phyloP scores from a whole-genome alignment of 169 alveolate genomes.

The Plasmodium gaboni region DNA sequence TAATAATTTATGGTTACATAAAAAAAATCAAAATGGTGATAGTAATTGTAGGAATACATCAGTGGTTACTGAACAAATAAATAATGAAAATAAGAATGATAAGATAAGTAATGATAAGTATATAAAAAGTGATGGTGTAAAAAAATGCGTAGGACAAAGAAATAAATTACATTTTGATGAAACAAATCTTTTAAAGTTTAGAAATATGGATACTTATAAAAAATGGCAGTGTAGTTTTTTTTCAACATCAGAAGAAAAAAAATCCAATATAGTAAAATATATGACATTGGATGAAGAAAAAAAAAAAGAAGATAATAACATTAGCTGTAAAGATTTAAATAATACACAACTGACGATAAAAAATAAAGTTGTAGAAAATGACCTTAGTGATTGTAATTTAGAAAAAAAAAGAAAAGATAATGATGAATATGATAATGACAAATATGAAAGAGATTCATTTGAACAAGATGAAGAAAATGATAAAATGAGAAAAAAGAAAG shows the following conservation, averaged over 20 bases:
- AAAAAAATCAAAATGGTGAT: conserved; percentile 1
- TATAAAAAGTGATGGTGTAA: background rate
- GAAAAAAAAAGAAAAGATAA: background rate
- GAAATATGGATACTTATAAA: background rate
- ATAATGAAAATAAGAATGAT: conserved; percentile 19
- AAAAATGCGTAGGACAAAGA: background rate
- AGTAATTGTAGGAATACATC: background rate
- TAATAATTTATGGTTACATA: conserved; percentile 1
- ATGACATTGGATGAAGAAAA: background rate
- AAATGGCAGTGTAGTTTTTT: background rate
- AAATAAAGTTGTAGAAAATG: background rate
- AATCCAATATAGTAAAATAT: background rate
- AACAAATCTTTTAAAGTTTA: background rate
- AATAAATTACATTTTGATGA: background rate
- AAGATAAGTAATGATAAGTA: background rate
- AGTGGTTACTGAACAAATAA: background rate
- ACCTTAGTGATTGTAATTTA: background rate
- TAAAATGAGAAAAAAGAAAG: conserved; percentile 24
- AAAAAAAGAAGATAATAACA: conserved; percentile 1
- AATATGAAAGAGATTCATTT: background rate
- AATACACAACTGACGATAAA: background rate
- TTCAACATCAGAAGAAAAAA: conserved; percentile 3
- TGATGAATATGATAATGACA: background rate
- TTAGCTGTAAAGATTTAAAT: background rate
- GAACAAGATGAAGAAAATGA: background rate